Base-by-base conservation (phyloP, 129 eudicot genomes). In the Deinandra increscens region DNA sequence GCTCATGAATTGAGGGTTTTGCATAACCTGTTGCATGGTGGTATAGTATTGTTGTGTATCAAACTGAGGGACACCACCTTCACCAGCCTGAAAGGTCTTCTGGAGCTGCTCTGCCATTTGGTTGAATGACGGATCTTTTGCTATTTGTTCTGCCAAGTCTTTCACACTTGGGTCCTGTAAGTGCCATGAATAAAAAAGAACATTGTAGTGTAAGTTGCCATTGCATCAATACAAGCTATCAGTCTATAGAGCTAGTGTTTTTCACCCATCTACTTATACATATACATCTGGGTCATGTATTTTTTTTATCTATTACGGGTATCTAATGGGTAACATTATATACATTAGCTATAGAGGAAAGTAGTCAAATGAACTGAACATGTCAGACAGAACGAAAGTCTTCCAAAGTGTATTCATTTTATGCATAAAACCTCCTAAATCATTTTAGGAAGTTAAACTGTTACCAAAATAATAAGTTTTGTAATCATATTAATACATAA, bases 101-200 rank as follows among this genome's bases (percentile, higher is more conserved):
- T 92, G 96, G 6, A 92, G 95, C 77, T 92, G 98, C 77, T 92
- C 96, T 11, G 98, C 95, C 95, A 92, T 92, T 74, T 88, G 95
- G 72, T 64, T 89, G 64, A 92, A 92, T 63, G 98, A 82, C 54
- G 98, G 98, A 75, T 92, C 98, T 78, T 88, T 89, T 59, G 98
- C 95, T 74, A 92, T 92, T 80, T 92, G 98, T 68, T 88, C 91
- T 19, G 96, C 98, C 66, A 92, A 68, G 46, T 92, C 98, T 79
- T 88, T 92, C 51, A 92, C 86, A 69, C 98, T 92, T 71, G 96
- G 98, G 72, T 92, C 98, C 98, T 92, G 73, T 63, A 60, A 46
- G 43, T 62, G 38, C 22, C 45, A 68, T 20, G 43, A 31, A 70
- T 19, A 49, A 55, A 43, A 43, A 66, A 26, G 49, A 66, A 45